Base-by-base conservation (phyloP, 2,329 filamentous ascomycete genomes). In the Colletotrichum sp. region DNA sequence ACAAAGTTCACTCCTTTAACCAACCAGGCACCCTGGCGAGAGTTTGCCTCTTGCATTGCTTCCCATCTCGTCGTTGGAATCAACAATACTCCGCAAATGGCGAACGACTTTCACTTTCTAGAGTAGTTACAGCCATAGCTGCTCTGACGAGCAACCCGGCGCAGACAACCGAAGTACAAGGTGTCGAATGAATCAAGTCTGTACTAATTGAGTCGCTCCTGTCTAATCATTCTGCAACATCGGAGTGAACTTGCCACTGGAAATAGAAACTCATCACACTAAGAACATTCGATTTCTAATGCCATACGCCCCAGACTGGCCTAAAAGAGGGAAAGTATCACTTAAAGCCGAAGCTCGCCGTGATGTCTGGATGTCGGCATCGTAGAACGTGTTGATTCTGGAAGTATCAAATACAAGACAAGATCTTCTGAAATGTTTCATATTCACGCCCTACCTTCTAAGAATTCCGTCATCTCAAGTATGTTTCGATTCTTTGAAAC, bases 311-410 rank as follows among this genome's bases (percentile, higher is more conserved):
- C 11, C 43, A 0, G 43, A 5, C n/a, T 51, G 43, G 43, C 43
- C n/a, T 3, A 4, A 0, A 51, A 21, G 13, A n/a, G 21, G n/a
- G 11, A 2, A 21, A 21, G n/a, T 24, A 5, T 1, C 8, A 6
- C 43, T 11, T 51, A 7, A 13, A 21, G 4, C n/a, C 43, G 8
- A 51, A 51, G 43, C 43, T 24, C 12, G n/a, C 6, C 6, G 43
- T 13, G 43, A n/a, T 51, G 7, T 24, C 4, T 21, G 4, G 8
- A 5, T 3, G n/a, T 51, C 12, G 12, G 5, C 3, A 21, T 21
- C 6, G 3, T 6, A 24, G 1, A 11, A 1, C n/a, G 6, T 21
- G n/a, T 24, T 51, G n/a, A 6, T 21, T 24, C 21, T 51, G 0
- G n/a, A 51, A 21, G n/a, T 51, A 21, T 51, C n/a, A 21, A 13